Evolutionary conservation across 257 asterid species (phyloP).

Genomic region (Rhazya stricta): DNA sequence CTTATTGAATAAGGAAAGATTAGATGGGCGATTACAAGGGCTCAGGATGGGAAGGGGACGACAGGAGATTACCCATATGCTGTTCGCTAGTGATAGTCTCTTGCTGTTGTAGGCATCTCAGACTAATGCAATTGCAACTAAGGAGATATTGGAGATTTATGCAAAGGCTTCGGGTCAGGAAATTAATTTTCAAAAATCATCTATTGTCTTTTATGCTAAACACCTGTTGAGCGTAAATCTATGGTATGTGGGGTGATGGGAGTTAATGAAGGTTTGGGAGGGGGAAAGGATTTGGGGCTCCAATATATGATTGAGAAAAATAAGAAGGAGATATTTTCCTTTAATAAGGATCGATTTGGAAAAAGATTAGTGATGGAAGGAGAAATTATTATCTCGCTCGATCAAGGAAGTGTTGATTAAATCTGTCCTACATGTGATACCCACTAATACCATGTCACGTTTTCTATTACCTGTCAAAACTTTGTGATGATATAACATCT

Average conservation of each 20-base stretch:
- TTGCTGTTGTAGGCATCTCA: background rate
- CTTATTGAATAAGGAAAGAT: background rate
- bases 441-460: background rate
- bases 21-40: background rate
- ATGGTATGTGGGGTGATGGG: background rate
- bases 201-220: background rate
- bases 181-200: too few relatives aligned
- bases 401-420: background rate
- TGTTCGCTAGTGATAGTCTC: background rate
- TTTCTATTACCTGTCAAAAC: background rate
- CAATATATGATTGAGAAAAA: background rate
- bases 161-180: background rate
- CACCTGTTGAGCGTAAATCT: background rate
- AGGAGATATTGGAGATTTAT: background rate
- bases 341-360: background rate
- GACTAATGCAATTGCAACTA: background rate
- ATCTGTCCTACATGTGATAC: background rate
- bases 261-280: background rate
- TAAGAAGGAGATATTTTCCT: background rate
- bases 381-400: background rate
- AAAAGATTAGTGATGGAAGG: background rate
- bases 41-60: background rate
- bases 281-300: background rate
- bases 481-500: background rate
- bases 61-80: background rate